phyloP scores from a whole-genome alignment of 2,329 filamentous ascomycete genomes.

The Cercospora citrullina region DNA sequence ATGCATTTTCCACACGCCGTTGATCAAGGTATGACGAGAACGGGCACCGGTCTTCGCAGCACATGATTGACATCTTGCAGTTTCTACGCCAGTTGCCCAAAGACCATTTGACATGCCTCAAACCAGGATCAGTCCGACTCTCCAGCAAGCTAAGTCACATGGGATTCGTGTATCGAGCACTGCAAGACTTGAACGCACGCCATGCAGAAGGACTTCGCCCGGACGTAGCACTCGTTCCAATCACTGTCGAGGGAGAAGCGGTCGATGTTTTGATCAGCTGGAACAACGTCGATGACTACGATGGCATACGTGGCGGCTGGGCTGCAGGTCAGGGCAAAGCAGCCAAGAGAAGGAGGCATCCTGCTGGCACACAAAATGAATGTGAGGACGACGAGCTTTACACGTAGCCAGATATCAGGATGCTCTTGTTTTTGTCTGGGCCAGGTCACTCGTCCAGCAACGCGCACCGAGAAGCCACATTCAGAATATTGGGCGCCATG shows the following conservation, averaged over 20 bases:
- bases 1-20: slow-evolving; percentile 8
- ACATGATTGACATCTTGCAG: background rate
- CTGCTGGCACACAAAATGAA: background rate
- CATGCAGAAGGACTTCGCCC: slow-evolving; percentile 7
- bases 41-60: background rate
- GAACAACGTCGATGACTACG: slow-evolving; percentile 8
- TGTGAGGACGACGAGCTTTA: slow-evolving; percentile 4
- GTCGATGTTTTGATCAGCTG: slow-evolving; percentile 5
- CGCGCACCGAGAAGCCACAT: background rate
- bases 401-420: background rate
- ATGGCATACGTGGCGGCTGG: slow-evolving; percentile 11
- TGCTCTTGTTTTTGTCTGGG: background rate
- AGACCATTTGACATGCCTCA: background rate
- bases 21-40: slow-evolving; percentile 9
- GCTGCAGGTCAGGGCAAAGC: background rate
- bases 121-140: slow-evolving; percentile 7
- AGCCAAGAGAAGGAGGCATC: slow-evolving; percentile 7
- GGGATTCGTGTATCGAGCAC: slow-evolving; percentile 6
- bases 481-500: background rate
- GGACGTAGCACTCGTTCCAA: slow-evolving; percentile 8
- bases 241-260: slow-evolving; percentile 10
- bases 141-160: slow-evolving; percentile 7
- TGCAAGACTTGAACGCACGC: slow-evolving; percentile 15
- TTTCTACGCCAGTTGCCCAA: slow-evolving; percentile 3
- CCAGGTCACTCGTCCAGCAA: background rate